Evolutionary conservation across 352 stramenopile species (phyloP).

Genomic region (Globisporangium cystogenes): DNA sequence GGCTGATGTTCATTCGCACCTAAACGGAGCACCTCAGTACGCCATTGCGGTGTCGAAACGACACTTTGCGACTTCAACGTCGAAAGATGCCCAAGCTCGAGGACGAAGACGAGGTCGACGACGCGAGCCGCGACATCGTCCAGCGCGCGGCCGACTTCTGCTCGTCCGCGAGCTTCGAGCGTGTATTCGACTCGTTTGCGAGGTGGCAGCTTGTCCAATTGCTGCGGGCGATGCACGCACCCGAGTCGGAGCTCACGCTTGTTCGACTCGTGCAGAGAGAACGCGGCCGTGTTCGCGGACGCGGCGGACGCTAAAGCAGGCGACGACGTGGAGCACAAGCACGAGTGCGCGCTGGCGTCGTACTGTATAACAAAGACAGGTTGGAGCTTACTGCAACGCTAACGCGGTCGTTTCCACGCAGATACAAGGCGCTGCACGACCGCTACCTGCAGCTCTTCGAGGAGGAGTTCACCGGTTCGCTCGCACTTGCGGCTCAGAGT

Average conservation of each 20-base stretch:
- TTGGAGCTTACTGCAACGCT: not conserved
- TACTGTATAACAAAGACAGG: not conserved
- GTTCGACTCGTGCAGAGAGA: slow-evolving; percentile 27
- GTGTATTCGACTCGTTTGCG: slow-evolving; percentile 64
- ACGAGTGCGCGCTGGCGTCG: slow-evolving; percentile 32
- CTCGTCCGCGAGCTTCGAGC: slow-evolving; percentile 58
- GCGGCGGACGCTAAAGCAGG: slow-evolving; percentile 49
- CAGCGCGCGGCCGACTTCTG: slow-evolving; percentile 63
- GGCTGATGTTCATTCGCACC: not conserved
- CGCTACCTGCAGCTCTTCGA: slow-evolving; percentile 72
- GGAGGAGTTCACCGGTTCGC: slow-evolving; percentile 36
- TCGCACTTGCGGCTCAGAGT: not conserved
- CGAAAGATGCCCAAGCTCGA: too few species aligned
- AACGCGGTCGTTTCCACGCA: slow-evolving; percentile 3
- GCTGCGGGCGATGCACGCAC: too few species aligned
- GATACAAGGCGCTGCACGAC: slow-evolving; percentile 73
- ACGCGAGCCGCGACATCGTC: slow-evolving; percentile 24
- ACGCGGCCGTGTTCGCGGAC: slow-evolving; percentile 51
- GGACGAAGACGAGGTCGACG: too few species aligned
- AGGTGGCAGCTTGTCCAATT: too few species aligned
- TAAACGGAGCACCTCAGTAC: not conserved
- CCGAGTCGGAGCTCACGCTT: too few species aligned
- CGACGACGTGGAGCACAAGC: slow-evolving; percentile 71
- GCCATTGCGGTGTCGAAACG: not conserved
- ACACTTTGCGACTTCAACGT: not conserved